Evolutionary conservation across 352 stramenopile species (phyloP).

Genomic region (Nothophytophthora sp.): DNA sequence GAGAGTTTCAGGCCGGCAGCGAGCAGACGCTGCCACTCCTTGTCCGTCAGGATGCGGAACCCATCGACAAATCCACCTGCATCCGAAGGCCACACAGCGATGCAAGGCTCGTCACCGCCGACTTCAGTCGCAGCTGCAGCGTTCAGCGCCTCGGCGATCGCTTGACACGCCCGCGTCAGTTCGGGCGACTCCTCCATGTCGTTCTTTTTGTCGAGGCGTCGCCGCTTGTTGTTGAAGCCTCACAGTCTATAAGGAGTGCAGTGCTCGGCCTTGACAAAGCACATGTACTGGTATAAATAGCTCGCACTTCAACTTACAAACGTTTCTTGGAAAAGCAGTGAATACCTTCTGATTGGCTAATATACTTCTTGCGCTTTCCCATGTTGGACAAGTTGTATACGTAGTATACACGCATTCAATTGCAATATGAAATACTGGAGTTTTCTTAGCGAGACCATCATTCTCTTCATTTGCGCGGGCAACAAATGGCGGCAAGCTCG

Average conservation of each 20-base stretch:
- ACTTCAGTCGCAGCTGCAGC: neutral
- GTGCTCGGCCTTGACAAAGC: neutral
- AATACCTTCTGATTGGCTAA: neutral
- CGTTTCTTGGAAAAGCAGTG: too few species aligned
- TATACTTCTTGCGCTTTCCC: neutral
- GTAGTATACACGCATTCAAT: neutral
- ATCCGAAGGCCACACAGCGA: conserved; percentile 16
- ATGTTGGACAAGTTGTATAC: too few species aligned
- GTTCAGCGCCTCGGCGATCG: neutral
- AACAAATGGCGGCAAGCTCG: too few species aligned
- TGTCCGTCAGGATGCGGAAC: conserved; percentile 25
- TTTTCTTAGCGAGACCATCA: neutral
- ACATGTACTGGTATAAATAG: too few species aligned
- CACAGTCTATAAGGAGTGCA: neutral
- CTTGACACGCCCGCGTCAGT: conserved; percentile 1
- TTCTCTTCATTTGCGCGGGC: neutral
- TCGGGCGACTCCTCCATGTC: too few species aligned
- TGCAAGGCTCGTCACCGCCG: neutral
- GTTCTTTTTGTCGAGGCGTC: too few species aligned
- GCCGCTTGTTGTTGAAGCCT: too few species aligned
- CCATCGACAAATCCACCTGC: conserved; percentile 15
- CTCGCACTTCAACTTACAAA: too few species aligned
- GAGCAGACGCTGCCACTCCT: conserved; percentile 32
- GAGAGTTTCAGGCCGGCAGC: conserved; percentile 25
- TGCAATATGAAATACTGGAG: neutral